Evolutionary conservation across 306 rosid genomes (phyloP).

Genomic region (Pachyrhizus erosus): DNA sequence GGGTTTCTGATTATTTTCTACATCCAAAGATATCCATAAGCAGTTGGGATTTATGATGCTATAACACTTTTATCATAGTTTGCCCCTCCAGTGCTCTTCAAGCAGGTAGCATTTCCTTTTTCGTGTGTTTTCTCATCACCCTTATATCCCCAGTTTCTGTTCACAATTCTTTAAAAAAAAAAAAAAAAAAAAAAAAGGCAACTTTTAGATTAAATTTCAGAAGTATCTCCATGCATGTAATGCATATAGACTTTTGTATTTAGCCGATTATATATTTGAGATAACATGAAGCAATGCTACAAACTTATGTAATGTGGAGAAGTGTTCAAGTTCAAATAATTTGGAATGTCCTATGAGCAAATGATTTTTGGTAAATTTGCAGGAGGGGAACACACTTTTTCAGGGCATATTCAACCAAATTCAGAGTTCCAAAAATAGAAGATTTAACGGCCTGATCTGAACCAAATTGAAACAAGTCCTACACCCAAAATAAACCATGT

Average conservation of each 20-base stretch:
- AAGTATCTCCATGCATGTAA: background rate
- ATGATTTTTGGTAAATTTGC: background rate
- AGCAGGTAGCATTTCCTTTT: constrained; percentile 33
- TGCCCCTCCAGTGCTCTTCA: constrained; percentile 16
- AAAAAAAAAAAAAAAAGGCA: background rate
- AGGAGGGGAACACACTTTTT: background rate
- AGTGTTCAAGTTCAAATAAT: background rate
- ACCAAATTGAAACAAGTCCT: background rate
- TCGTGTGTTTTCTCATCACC: background rate
- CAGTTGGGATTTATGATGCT: constrained; percentile 5
- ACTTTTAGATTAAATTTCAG: background rate
- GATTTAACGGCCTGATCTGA: background rate
- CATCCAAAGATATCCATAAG: constrained; percentile 10
- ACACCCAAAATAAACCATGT: constrained; percentile 41
- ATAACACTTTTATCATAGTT: constrained; percentile 3
- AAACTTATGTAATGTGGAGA: background rate
- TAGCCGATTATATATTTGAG: background rate
- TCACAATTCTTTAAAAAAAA: background rate
- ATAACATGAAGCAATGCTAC: constrained; percentile 8
- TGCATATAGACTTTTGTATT: background rate
- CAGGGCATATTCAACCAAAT: constrained; percentile 3
- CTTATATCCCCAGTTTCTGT: background rate
- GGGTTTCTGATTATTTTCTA: constrained; percentile 1
- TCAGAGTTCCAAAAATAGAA: constrained; percentile 2
- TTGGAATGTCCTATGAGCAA: background rate